Percentiles rank a stretch among this genome's conserved stretches.
These are phyloP conservation scores for Candolleomyces eurysporus DNA, from an alignment of 768 basidiomycete genomes.

Conservation along the genomic window DNA sequence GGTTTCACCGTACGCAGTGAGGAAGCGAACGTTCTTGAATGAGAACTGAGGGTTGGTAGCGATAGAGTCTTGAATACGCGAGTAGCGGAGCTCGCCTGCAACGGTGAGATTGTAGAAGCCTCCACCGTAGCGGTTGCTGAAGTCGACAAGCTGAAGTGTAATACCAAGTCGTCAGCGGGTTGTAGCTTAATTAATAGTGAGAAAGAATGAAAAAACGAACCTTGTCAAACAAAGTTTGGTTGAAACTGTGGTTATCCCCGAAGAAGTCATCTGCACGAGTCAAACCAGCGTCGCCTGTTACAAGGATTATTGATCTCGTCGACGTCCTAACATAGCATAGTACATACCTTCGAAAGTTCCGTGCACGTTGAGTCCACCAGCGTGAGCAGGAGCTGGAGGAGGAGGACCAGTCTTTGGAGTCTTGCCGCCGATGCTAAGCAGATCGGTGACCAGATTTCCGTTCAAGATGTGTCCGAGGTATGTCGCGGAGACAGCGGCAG, in stretches of 20 bases:
- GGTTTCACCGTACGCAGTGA: too few relatives aligned
- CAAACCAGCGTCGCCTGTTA: too few relatives aligned
- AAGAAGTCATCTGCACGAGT: too few relatives aligned
- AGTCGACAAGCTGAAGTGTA: not conserved
- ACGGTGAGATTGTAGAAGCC: slow-evolving; percentile 10
- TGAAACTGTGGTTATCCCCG: too few relatives aligned
- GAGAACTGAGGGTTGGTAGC: slow-evolving; percentile 14
- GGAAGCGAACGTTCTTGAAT: not conserved
- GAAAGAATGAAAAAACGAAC: too few relatives aligned
- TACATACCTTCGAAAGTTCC: too few relatives aligned
- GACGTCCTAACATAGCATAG: too few relatives aligned
- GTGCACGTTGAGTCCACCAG: too few relatives aligned
- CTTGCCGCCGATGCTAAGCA: slow-evolving; percentile 18
- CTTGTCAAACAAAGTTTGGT: too few relatives aligned
- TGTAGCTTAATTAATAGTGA: too few relatives aligned
- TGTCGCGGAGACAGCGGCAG: slow-evolving; percentile 10
- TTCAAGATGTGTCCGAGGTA: slow-evolving; percentile 16
- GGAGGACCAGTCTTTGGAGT: slow-evolving; percentile 14
- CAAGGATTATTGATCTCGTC: too few relatives aligned
- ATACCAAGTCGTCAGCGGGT: too few relatives aligned
- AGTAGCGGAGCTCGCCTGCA: slow-evolving; percentile 7
- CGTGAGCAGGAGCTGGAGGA: not conserved
- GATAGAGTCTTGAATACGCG: slow-evolving; percentile 12
- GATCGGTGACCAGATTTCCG: slow-evolving; percentile 16
- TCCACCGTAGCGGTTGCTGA: not conserved